Evolutionary conservation across 257 asterid species (phyloP).

Genomic region (Sherardia arvensis): DNA sequence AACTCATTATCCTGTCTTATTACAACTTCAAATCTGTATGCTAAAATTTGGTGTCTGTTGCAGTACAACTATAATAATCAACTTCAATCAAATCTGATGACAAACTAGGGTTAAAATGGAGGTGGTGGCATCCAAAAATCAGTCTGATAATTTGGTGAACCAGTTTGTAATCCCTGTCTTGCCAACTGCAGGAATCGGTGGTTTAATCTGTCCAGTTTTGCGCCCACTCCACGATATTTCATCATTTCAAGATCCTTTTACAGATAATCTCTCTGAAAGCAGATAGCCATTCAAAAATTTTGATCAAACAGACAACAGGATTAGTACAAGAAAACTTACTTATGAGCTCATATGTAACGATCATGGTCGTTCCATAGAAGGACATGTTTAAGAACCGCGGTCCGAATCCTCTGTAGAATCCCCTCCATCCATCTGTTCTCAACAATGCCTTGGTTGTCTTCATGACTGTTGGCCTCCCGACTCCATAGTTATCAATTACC

Average conservation of each 20-base stretch:
- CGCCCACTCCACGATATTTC: neutral
- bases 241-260: constrained; percentile 31
- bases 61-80: no score
- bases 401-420: constrained; percentile 85
- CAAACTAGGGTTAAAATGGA: no score
- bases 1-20: no score
- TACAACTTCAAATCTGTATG: no score
- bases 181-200: neutral
- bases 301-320: neutral
- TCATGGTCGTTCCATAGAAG: constrained; percentile 85
- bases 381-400: constrained; percentile 93
- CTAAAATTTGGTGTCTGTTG: no score
- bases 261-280: constrained; percentile 59
- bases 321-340: constrained; percentile 33
- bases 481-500: constrained; percentile 87
- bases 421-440: constrained; percentile 87
- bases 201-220: neutral
- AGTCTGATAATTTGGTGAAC: no score
- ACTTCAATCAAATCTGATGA: no score
- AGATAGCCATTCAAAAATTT: no score
- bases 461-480: constrained; percentile 78
- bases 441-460: constrained; percentile 60
- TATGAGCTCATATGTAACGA: constrained; percentile 82
- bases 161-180: neutral
- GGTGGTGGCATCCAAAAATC: no score